These are phyloP conservation scores for Cryptosporidium meleagridis DNA, from an alignment of 169 alveolate genomes.

Conservation along the genomic window DNA sequence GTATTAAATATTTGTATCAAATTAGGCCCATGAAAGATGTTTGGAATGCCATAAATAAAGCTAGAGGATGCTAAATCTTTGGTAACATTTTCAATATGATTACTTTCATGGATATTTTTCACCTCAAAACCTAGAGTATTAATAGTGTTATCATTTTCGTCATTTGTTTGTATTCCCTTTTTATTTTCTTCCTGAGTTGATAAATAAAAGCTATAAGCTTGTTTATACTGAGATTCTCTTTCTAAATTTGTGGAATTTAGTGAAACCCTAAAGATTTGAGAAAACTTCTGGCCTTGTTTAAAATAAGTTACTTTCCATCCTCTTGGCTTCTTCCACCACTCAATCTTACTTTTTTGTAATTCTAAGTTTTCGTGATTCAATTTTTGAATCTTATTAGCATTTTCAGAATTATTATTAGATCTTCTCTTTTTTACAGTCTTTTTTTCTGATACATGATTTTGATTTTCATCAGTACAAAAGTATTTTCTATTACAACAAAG, in stretches of 20 bases:
- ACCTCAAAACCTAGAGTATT: neutral
- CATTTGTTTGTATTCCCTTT: neutral
- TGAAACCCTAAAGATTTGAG: slow-evolving; percentile 41
- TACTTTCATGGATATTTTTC: neutral
- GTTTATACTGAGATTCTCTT: slow-evolving; percentile 52
- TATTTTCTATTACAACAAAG: neutral
- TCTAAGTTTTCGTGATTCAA: neutral
- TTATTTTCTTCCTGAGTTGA: slow-evolving; percentile 6
- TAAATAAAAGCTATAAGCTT: slow-evolving; percentile 32
- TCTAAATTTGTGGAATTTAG: slow-evolving; percentile 20
- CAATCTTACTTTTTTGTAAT: slow-evolving; percentile 12
- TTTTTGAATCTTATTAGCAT: neutral
- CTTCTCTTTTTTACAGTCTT: neutral
- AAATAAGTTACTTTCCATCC: slow-evolving; percentile 70
- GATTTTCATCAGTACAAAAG: neutral
- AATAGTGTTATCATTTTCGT: neutral
- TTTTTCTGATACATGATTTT: neutral
- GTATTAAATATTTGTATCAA: neutral
- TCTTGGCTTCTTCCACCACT: slow-evolving; percentile 74
- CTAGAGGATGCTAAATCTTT: neutral
- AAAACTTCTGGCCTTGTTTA: slow-evolving; percentile 25
- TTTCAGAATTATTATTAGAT: neutral
- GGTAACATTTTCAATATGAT: neutral
- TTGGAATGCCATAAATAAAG: neutral
- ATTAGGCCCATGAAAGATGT: neutral